phyloP scores from a whole-genome alignment of 208 protist genomes.

The Leishmania tarentolae region DNA sequence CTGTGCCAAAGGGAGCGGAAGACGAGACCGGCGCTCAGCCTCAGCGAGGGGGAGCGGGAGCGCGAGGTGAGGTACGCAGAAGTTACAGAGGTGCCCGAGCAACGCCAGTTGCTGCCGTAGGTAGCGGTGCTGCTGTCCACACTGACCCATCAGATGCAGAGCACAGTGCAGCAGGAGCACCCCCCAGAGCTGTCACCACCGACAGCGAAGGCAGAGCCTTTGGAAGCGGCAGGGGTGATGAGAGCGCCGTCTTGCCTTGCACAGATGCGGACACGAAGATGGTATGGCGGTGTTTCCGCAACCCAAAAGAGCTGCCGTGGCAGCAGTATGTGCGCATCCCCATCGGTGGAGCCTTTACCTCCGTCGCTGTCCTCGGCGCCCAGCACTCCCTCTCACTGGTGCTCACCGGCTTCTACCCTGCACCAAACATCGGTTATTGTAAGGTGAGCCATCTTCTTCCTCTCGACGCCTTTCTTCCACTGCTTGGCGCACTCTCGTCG shows the following conservation, averaged over 20 bases:
- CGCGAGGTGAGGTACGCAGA: background rate
- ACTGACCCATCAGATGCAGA: background rate
- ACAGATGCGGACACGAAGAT: background rate
- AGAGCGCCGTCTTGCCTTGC: background rate
- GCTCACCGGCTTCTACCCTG: constrained; percentile 49
- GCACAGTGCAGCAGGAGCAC: background rate
- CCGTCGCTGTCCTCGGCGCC: constrained; percentile 36
- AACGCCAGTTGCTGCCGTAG: background rate
- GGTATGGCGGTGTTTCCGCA: constrained; percentile 33
- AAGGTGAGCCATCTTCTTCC: constrained; percentile 42
- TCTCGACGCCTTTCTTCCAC: constrained; percentile 21
- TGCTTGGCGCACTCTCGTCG: constrained; percentile 17
- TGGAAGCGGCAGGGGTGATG: background rate
- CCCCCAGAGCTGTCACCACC: background rate
- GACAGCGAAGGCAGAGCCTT: background rate
- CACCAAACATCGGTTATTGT: constrained; percentile 49
- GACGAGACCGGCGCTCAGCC: background rate
- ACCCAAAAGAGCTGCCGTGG: constrained; percentile 35
- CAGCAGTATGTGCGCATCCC: constrained; percentile 49
- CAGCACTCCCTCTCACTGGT: constrained; percentile 39
- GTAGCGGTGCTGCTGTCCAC: background rate
- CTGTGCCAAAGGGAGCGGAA: background rate
- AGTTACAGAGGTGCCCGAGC: background rate
- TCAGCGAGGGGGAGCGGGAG: background rate
- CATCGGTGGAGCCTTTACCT: constrained; percentile 51